Evolutionary conservation across 1,284 basidiomycete genomes (phyloP).

Genomic region (Phellopilus nigrolimitatus): DNA sequence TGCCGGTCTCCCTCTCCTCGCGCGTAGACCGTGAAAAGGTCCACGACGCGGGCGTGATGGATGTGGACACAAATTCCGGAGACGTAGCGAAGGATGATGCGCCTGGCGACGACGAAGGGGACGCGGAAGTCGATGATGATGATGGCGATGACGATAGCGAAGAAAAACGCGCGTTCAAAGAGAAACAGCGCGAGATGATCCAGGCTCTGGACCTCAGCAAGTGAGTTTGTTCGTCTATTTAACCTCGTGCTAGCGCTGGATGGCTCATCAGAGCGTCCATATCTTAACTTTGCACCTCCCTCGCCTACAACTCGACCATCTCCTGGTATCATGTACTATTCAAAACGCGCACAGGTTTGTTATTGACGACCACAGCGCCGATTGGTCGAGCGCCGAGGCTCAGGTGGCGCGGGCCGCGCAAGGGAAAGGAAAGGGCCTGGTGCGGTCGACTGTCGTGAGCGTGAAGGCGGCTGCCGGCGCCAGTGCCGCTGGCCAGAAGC

Average conservation of each 20-base stretch:
- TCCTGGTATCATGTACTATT: neutral
- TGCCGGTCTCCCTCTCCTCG: slow-evolving; percentile 13
- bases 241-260: slow-evolving; percentile 6
- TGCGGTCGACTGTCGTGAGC: slow-evolving; percentile 67
- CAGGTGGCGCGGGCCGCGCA: slow-evolving; percentile 70
- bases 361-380: slow-evolving; percentile 63
- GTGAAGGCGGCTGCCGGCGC: slow-evolving; percentile 51
- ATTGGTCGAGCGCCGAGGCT: slow-evolving; percentile 72
- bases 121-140: slow-evolving; percentile 53
- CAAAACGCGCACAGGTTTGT: slow-evolving; percentile 56
- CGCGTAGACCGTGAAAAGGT: no score
- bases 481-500: slow-evolving; percentile 48
- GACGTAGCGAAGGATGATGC: slow-evolving; percentile 44
- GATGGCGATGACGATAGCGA: slow-evolving; percentile 49
- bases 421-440: slow-evolving; percentile 30
- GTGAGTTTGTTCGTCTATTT: slow-evolving; percentile 47
- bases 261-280: slow-evolving; percentile 26
- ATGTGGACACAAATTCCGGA: slow-evolving; percentile 32
- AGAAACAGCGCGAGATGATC: slow-evolving; percentile 81
- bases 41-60: slow-evolving; percentile 25
- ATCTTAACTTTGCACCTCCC: slow-evolving; percentile 11
- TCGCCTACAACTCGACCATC: neutral
- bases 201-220: slow-evolving; percentile 79
- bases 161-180: slow-evolving; percentile 44
- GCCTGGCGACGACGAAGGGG: slow-evolving; percentile 20